phyloP scores from a whole-genome alignment of 192 early-diverging fungal genomes.

The Gryganskiella cystojenkinii region DNA sequence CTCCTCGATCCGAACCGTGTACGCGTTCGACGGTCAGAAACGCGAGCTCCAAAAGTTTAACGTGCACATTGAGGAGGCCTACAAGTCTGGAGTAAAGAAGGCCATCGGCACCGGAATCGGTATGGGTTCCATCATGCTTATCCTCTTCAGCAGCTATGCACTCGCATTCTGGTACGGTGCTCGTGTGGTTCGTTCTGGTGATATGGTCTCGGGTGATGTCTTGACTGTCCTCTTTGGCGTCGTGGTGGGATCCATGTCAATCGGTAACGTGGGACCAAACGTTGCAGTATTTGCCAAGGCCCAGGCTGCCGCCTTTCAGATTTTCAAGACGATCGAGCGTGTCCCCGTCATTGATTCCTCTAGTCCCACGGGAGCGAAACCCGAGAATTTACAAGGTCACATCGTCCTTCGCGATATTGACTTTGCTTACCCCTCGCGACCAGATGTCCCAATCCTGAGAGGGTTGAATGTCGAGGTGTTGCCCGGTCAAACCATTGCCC shows the following conservation, averaged over 20 bases:
- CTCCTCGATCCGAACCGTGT: slow-evolving; percentile 84
- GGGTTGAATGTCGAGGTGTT: slow-evolving; percentile 70
- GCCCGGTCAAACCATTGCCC: slow-evolving; percentile 84
- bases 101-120: slow-evolving; percentile 65
- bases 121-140: slow-evolving; percentile 74
- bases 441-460: slow-evolving; percentile 83
- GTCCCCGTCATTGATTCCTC: slow-evolving; percentile 75
- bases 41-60: slow-evolving; percentile 75
- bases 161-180: slow-evolving; percentile 87
- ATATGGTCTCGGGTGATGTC: slow-evolving; percentile 61
- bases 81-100: slow-evolving; percentile 69
- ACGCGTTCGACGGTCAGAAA: slow-evolving; percentile 83
- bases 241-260: slow-evolving; percentile 78
- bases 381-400: slow-evolving; percentile 62
- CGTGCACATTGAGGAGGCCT: slow-evolving; percentile 67
- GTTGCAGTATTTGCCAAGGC: slow-evolving; percentile 76
- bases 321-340: slow-evolving; percentile 85
- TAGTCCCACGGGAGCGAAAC: slow-evolving; percentile 19
- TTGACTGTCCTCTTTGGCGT: slow-evolving; percentile 90
- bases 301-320: slow-evolving; percentile 79
- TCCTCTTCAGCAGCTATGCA: slow-evolving; percentile 78
- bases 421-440: slow-evolving; percentile 87
- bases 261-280: slow-evolving; percentile 77
- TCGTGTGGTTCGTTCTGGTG: slow-evolving; percentile 55
- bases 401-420: slow-evolving; percentile 79